These are phyloP conservation scores for Thecaphora frezii DNA, from an alignment of 1,284 basidiomycete genomes.

Conservation along the genomic window DNA sequence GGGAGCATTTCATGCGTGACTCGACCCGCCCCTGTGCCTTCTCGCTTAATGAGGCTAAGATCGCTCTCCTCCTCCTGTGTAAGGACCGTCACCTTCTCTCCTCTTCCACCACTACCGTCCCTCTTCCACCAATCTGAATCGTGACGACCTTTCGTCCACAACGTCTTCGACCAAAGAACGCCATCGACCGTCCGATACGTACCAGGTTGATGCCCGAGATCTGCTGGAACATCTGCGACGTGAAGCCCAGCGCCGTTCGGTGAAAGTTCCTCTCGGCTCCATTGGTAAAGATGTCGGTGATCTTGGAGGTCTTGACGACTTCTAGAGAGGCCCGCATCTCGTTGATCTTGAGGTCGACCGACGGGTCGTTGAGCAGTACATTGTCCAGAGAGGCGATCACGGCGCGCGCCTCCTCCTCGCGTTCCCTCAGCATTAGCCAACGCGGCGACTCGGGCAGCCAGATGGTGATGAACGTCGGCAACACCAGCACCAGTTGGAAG, in stretches of 20 bases:
- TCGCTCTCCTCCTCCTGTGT: too few relatives aligned
- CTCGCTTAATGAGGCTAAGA: too few relatives aligned
- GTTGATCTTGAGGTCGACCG: slow-evolving; percentile 37
- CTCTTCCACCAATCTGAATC: too few relatives aligned
- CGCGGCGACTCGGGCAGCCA: slow-evolving; percentile 56
- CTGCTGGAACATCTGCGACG: slow-evolving; percentile 57
- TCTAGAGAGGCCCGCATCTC: slow-evolving; percentile 47
- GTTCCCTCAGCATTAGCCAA: slow-evolving; percentile 52
- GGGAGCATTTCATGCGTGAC: too few relatives aligned
- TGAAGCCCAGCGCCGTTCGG: slow-evolving; percentile 48
- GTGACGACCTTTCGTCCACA: background rate
- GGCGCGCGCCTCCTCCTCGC: slow-evolving; percentile 41
- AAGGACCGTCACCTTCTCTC: too few relatives aligned
- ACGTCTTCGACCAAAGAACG: background rate
- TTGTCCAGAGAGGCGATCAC: slow-evolving; percentile 49
- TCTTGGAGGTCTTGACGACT: slow-evolving; percentile 20
- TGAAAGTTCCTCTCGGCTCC: slow-evolving; percentile 56
- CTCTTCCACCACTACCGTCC: too few relatives aligned
- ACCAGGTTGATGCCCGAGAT: slow-evolving; percentile 52
- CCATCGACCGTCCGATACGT: too few relatives aligned
- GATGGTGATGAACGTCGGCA: slow-evolving; percentile 55
- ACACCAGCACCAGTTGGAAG: slow-evolving; percentile 53
- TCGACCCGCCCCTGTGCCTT: too few relatives aligned
- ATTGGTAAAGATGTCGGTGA: slow-evolving; percentile 49
- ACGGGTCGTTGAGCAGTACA: slow-evolving; percentile 40